phyloP scores from a whole-genome alignment of 176 grass and related monocot species.

The Tillandsia fasciculata region DNA sequence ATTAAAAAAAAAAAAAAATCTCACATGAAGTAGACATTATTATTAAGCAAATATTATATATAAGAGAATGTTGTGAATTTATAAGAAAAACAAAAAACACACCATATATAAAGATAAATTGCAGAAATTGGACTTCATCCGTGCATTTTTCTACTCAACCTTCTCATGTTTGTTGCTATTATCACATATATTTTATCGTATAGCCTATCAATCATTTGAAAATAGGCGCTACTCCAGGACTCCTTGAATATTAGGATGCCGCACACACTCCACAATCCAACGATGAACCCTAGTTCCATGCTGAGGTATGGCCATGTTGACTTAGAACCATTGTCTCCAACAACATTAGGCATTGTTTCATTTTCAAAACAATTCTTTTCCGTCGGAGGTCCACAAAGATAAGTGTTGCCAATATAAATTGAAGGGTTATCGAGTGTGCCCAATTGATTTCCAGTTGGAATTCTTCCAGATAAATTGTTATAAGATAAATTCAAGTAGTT shows the following conservation, averaged over 20 bases:
- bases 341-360: neutral
- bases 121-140: too few species aligned
- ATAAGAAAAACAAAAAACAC: too few species aligned
- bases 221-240: neutral
- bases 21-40: too few species aligned
- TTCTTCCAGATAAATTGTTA: constrained; percentile 25
- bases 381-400: constrained; percentile 22
- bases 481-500: constrained; percentile 23
- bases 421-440: constrained; percentile 5
- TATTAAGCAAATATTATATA: too few species aligned
- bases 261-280: constrained; percentile 15
- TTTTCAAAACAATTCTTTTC: neutral
- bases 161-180: too few species aligned
- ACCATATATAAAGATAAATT: too few species aligned
- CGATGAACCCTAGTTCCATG: neutral
- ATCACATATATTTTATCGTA: too few species aligned
- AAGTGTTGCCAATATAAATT: constrained; percentile 16
- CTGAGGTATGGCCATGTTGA: neutral
- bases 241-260: neutral
- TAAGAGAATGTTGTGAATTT: too few species aligned
- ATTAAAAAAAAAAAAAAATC: too few species aligned
- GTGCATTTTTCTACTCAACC: too few species aligned
- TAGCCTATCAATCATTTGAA: too few species aligned
- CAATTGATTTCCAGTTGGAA: constrained; percentile 20
- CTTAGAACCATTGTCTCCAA: neutral